Base-by-base conservation (phyloP, 768 basidiomycete genomes). In the Termitomyces eurrhizus region DNA sequence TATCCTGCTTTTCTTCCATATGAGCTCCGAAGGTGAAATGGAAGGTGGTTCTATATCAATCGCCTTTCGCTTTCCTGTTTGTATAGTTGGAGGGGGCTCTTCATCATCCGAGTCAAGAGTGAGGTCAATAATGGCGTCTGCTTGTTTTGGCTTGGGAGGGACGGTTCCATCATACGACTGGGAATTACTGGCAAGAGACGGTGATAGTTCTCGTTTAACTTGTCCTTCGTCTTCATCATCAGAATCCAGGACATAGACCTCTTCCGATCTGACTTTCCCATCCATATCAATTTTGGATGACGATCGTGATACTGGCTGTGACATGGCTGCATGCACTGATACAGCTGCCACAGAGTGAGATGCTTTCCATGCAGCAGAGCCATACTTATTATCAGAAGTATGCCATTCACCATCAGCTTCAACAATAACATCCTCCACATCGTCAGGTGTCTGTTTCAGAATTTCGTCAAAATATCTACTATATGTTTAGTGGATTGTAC, bases 391-490 rank as follows among this genome's bases (percentile, higher is more conserved):
- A 73, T 98, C 94, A 18, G 83, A 76, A 1, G 94, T 94, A 70
- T 97, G 95, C 97, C 97, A 99, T 70, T 95, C 89, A 1, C 94
- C 95, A 70, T 96, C 88, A 6, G 93, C 85, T 72, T 99, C 96
- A 16, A 99, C 87, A 58, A 96, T 82, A 29, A 99, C 94, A 64
- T 97, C 92, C 53, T 99, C 97, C 13, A 93, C 86, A 56, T 77
- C 79, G 26, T 95, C 91, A 0, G 91, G 82, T 3, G 89, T 92
- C 32, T 80, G 74, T 65, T 85, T 84, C 67, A 98, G 73, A 55
- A 98, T 97, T 60, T 85, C 84, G 64, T 93, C 85, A 71, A 95
- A 92, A 73, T 91, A 98, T 8, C 96, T 98, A 56, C 56, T 14
- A 29, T n/a, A 32, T 24, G 2, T 9, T 60, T 44, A 58, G 51